A percentile compares a stretch with the other conserved stretches of the same genome.
phyloP scores from a whole-genome alignment of 2,329 filamentous ascomycete genomes.

The Phaeophleospora eucalypticola region DNA sequence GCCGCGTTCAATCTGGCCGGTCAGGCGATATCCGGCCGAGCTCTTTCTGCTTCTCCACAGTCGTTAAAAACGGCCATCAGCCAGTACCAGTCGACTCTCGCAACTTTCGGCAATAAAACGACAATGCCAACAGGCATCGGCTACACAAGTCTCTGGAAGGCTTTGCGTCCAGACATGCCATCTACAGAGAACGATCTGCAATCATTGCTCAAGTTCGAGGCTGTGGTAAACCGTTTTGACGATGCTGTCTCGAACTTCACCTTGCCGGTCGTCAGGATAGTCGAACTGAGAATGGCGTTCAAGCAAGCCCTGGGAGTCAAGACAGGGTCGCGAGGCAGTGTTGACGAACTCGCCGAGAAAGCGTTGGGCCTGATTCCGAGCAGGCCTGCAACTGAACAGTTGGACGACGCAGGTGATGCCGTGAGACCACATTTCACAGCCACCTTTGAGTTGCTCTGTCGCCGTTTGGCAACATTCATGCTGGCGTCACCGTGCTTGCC shows the following conservation, averaged over 20 bases:
- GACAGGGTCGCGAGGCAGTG: slow-evolving; percentile 8
- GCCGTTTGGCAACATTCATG: slow-evolving; percentile 24
- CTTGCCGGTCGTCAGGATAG: slow-evolving; percentile 22
- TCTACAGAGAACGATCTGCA: slow-evolving; percentile 36
- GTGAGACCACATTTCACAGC: slow-evolving; percentile 41
- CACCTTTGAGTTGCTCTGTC: slow-evolving; percentile 47
- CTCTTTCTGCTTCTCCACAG: too few species aligned
- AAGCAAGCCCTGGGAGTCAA: slow-evolving; percentile 21
- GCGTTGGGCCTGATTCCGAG: slow-evolving; percentile 16
- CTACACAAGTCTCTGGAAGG: slow-evolving; percentile 49
- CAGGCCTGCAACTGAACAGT: slow-evolving; percentile 4
- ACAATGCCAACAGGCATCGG: slow-evolving; percentile 15
- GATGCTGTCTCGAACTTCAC: slow-evolving; percentile 19
- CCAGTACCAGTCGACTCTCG: not conserved
- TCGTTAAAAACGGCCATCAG: not conserved
- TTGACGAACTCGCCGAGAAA: slow-evolving; percentile 17
- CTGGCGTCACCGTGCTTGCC: slow-evolving; percentile 2
- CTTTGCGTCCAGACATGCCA: slow-evolving; percentile 60
- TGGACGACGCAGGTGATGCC: slow-evolving; percentile 5
- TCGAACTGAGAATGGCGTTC: slow-evolving; percentile 25
- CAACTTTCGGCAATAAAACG: slow-evolving; percentile 7
- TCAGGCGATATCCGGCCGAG: not conserved
- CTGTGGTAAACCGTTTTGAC: slow-evolving; percentile 46
- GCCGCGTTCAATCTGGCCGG: not conserved
- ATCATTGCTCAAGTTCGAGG: slow-evolving; percentile 41